Evolutionary conservation across 2,329 filamentous ascomycete genomes (phyloP).

Genomic region (Pseudogymnoascus sp.): DNA sequence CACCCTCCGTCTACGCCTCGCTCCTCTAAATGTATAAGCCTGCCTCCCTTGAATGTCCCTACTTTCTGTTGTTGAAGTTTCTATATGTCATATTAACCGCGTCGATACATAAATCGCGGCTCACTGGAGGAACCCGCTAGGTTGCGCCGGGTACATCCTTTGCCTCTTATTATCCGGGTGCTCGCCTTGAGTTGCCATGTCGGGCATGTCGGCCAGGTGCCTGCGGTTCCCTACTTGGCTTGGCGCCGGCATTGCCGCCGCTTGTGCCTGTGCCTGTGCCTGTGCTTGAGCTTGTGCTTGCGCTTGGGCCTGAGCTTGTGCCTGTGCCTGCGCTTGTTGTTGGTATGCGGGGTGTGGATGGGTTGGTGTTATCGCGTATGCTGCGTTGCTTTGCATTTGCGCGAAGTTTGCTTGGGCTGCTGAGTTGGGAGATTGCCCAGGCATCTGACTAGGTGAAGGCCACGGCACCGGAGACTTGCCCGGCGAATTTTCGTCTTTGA

Average conservation of each 20-base stretch:
- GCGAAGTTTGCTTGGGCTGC: slow-evolving; percentile 21
- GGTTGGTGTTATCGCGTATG: slow-evolving; percentile 26
- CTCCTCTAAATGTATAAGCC: slow-evolving; percentile 7
- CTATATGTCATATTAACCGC: slow-evolving; percentile 5
- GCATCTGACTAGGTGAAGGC: slow-evolving; percentile 27
- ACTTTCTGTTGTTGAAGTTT: slow-evolving; percentile 1
- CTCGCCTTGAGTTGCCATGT: slow-evolving; percentile 18
- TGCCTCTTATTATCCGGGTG: slow-evolving; percentile 29
- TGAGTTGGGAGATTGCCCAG: slow-evolving; percentile 24
- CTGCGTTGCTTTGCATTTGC: slow-evolving; percentile 24
- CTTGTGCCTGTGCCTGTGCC: slow-evolving; percentile 1
- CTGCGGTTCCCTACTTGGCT: neutral
- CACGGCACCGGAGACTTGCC: slow-evolving; percentile 29
- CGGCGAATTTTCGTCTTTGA: slow-evolving; percentile 29
- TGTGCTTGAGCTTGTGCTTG: slow-evolving; percentile 11
- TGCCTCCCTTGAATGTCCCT: neutral
- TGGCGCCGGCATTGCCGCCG: slow-evolving; percentile 1
- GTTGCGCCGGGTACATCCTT: slow-evolving; percentile 24
- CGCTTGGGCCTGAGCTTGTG: neutral
- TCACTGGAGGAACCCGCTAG: slow-evolving; percentile 22
- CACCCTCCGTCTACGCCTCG: slow-evolving; percentile 1
- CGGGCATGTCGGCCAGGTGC: slow-evolving; percentile 1
- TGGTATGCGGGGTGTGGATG: slow-evolving; percentile 19
- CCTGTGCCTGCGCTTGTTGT: slow-evolving; percentile 16
- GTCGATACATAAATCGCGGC: neutral